Percentiles rank a stretch among this genome's conserved stretches.
Conservation (phyloP, 805 yeast genomes). For the Monosporozyma servazzii region DNA sequence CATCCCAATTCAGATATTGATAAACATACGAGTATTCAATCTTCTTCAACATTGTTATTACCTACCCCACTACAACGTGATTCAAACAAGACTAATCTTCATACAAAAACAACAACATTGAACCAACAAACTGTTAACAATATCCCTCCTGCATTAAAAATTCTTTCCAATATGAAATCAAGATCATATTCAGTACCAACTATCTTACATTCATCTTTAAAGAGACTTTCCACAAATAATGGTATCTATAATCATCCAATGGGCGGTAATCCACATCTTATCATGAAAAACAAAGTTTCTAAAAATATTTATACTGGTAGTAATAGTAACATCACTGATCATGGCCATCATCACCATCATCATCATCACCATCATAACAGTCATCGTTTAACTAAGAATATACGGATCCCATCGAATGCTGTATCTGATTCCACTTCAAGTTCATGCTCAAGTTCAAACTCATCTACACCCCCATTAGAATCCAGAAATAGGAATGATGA, state of each 20-base stretch:
- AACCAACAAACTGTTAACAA: background rate
- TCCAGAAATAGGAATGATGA: background rate
- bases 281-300: constrained; percentile 7
- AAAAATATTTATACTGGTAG: background rate
- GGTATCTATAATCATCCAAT: constrained; percentile 1
- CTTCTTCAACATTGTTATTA: background rate
- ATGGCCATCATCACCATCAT: background rate
- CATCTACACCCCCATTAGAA: background rate
- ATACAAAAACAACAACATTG: background rate
- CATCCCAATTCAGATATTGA: background rate
- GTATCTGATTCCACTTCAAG: background rate
- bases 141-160: constrained; percentile 2
- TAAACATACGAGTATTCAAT: background rate
- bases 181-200: constrained; percentile 31
- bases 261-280: constrained; percentile 6
- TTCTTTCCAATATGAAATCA: constrained; percentile 14
- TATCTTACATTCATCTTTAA: constrained; percentile 27
- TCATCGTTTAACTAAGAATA: background rate
- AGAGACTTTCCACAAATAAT: constrained; percentile 16
- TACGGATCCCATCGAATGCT: background rate
- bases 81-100: background rate
- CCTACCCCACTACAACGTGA: background rate
- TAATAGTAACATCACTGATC: background rate
- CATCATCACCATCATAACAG: background rate
- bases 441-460: background rate